Evolutionary conservation across 2,329 filamentous ascomycete genomes (phyloP).

Genomic region (Apiospora saccharicola): DNA sequence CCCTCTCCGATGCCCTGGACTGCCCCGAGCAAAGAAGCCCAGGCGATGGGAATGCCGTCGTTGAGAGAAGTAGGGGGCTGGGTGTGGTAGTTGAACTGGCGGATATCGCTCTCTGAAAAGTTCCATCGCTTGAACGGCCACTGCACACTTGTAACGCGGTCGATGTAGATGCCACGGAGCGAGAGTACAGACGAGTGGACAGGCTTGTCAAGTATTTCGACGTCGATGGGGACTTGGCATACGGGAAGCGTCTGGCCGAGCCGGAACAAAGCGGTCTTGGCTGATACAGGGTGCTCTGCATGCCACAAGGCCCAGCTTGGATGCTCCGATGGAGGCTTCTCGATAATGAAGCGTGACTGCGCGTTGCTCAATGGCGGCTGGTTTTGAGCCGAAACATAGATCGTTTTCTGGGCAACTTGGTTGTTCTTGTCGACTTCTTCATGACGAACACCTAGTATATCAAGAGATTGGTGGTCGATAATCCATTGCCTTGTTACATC

Average conservation of each 20-base stretch:
- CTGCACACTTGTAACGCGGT: constrained; percentile 21
- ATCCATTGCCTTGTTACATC: constrained; percentile 26
- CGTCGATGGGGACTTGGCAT: constrained; percentile 12
- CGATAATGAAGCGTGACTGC: neutral
- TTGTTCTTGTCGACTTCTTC: constrained; percentile 25
- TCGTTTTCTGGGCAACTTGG: constrained; percentile 18
- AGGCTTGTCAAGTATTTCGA: constrained; percentile 13
- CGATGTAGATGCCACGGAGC: constrained; percentile 13
- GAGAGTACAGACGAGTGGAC: neutral
- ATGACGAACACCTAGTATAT: constrained; percentile 21
- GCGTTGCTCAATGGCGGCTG: neutral
- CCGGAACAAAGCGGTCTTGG: constrained; percentile 20
- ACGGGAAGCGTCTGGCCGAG: neutral
- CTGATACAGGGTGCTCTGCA: constrained; percentile 23
- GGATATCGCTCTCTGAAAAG: constrained; percentile 21
- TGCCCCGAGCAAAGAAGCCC: constrained; percentile 20
- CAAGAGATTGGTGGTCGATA: constrained; percentile 22
- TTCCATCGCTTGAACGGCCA: constrained; percentile 26
- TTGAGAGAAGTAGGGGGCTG: constrained; percentile 9
- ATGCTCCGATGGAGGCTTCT: constrained; percentile 10
- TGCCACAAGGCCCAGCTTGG: constrained; percentile 24
- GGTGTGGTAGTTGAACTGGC: constrained; percentile 24
- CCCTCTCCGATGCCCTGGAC: constrained; percentile 10
- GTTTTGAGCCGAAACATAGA: neutral
- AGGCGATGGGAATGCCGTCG: constrained; percentile 20